Base-by-base conservation (phyloP, 2,329 filamentous ascomycete genomes). In the Phaeophleospora eucalypticola region DNA sequence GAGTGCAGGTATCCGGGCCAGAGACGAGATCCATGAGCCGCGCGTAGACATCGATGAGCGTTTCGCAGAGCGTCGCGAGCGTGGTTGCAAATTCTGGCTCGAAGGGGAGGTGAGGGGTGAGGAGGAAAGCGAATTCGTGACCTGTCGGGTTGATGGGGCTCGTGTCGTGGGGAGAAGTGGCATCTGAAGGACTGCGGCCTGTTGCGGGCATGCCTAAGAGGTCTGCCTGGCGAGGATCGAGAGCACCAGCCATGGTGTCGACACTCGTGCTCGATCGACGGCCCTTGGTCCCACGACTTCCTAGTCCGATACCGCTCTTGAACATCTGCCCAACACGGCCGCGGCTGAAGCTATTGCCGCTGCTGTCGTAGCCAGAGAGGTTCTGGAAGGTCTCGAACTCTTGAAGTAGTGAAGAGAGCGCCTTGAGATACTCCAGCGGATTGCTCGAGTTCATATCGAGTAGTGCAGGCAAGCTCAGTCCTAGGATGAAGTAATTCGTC, bases 11-110 rank as follows among this genome's bases (percentile, higher is more conserved):
- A 19, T 84, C 80, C 1, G 90, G 85, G 2, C 82, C 81, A n/a
- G 83, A 78, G 17, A 97, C 74, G 49, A 98, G 74, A 36, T 75
- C 76, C 59, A 94, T 73, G 20, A 98, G 80, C 45, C 83, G 81
- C 29, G 83, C 82, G 70, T 98, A 98, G 62, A 84, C 88, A 66
- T 97, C 93, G 59, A 96, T 94, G 51, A 98, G 73, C 2, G 95
- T 88, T 64, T 98, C 93, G 71, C 93, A 97, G 4, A 98, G 76
- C 10, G 93, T 96, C 12, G 89, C 86, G 71, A 97, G 97, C 0
- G 90, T 96, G 71, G 94, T 89, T 67, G 91, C 93, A 62, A 95
- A 98, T 68, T 98, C 93, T 0, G 93, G 93, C 55, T 97, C 90
- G 63, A 98, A 98, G 0, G 93, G 93, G 39, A 98, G 72, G 14